Evolutionary conservation across 805 yeast genomes (phyloP).

Genomic region (Metschnikowia lachancei): DNA sequence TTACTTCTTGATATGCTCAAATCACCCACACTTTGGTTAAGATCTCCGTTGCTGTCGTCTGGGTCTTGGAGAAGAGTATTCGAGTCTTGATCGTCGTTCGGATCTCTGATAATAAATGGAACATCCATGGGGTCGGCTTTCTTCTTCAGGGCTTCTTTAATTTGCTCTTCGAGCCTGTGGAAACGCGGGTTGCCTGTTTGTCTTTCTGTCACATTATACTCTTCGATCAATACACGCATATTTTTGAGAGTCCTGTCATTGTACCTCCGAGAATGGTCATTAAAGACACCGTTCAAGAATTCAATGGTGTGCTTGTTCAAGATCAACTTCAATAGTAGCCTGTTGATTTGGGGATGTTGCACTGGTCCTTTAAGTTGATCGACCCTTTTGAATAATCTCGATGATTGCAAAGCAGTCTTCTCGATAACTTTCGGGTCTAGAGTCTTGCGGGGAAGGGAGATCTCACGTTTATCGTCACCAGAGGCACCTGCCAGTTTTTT

Average conservation of each 20-base stretch:
- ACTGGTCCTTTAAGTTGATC: neutral
- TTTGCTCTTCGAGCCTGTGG: slow-evolving; percentile 1
- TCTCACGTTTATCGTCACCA: neutral
- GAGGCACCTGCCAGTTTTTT: no score
- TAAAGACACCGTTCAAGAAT: slow-evolving; percentile 14
- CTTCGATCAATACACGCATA: slow-evolving; percentile 2
- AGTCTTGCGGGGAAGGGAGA: neutral
- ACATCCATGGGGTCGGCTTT: slow-evolving; percentile 18
- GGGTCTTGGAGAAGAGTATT: slow-evolving; percentile 9
- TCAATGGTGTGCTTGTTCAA: slow-evolving; percentile 13
- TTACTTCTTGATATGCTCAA: slow-evolving; percentile 14
- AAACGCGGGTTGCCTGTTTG: neutral
- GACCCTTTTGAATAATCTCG: neutral
- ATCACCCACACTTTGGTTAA: slow-evolving; percentile 21
- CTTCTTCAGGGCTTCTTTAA: slow-evolving; percentile 3
- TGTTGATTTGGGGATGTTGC: slow-evolving; percentile 20
- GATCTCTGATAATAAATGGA: slow-evolving; percentile 17
- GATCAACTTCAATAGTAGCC: slow-evolving; percentile 7
- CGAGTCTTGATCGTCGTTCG: slow-evolving; percentile 12
- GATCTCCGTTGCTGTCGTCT: slow-evolving; percentile 19
- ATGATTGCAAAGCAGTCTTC: neutral
- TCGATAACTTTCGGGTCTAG: slow-evolving; percentile 8
- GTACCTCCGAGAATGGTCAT: slow-evolving; percentile 9
- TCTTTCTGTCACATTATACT: slow-evolving; percentile 5
- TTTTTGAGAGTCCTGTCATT: slow-evolving; percentile 3